Base-by-base conservation (phyloP, 2,329 filamentous ascomycete genomes). In the Teratosphaeria zuluensis region DNA sequence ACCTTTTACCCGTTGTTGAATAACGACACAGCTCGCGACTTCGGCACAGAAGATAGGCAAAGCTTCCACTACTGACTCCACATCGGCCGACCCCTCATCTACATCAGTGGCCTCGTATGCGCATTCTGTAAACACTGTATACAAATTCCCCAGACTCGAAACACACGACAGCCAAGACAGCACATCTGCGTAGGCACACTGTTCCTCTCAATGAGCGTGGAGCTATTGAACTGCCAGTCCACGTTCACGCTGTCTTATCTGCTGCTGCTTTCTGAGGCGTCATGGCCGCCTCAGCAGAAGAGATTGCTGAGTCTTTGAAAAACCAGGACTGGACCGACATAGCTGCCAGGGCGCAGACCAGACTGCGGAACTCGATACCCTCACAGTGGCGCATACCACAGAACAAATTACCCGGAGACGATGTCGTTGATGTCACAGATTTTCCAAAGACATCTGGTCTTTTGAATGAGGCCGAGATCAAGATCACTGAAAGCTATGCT, bases 361-460 rank as follows among this genome's bases (percentile, higher is more conserved):
- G 68, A 8, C 68, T 80, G 8, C 68, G 75, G 58, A 72, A 73
- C 51, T 80, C 80, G 0, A 83, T 87, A 56, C 84, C 84, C 0
- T 58, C 73, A 1, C 79, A 85, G 66, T 86, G 82, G 79, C 75
- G 76, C 56, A 77, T 87, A 5, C 81, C 83, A 0, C 68, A 70
- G 5, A 67, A 78, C 54, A 70, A 84, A 51, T 66, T 85, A 0
- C 84, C 84, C 2, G 75, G 80, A 0, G 76, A 77, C 0, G 74
- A 76, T 35, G 78, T 83, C 65, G 73, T 79, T 53, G 78, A 86
- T 65, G 80, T 87, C 16, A 82, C 79, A 0, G 64, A 64, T 3
- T 86, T 84, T 71, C 82, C 84, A 2, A 65, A 65, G 31, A 65
- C 66, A 66, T 87, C 82, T 1, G 83, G 82, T 2, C 84, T 84